Evolutionary conservation across 2,329 filamentous ascomycete genomes (phyloP).

Genomic region (Pseudogymnoascus destructans): DNA sequence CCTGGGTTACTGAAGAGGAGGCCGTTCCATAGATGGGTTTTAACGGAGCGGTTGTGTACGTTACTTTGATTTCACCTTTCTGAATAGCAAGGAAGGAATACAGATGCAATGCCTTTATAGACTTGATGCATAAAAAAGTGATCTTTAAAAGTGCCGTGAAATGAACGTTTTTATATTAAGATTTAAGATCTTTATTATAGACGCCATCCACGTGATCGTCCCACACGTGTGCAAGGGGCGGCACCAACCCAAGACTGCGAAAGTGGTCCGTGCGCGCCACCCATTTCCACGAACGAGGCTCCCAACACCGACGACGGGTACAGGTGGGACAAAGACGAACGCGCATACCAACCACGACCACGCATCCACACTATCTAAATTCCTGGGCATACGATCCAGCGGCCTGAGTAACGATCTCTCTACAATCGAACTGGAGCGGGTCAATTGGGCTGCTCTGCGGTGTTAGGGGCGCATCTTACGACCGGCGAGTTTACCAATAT

Average conservation of each 20-base stretch:
- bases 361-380: background rate
- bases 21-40: background rate
- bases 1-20: background rate
- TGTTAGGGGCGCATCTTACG: background rate
- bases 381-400: background rate
- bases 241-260: background rate
- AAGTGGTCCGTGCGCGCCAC: background rate
- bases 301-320: background rate
- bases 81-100: background rate
- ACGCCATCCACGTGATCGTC: background rate
- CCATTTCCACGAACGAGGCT: conserved; percentile 3
- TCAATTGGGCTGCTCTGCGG: background rate
- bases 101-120: background rate
- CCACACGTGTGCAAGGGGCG: background rate
- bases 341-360: conserved; percentile 1
- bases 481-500: background rate
- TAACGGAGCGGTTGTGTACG: background rate
- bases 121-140: background rate
- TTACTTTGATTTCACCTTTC: background rate
- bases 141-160: background rate
- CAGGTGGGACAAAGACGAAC: background rate
- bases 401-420: background rate
- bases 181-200: background rate
- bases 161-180: background rate
- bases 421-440: background rate